Evolutionary conservation across 1,139 yeast genomes (phyloP).

Genomic region (Entelexis sorbosivorans): DNA sequence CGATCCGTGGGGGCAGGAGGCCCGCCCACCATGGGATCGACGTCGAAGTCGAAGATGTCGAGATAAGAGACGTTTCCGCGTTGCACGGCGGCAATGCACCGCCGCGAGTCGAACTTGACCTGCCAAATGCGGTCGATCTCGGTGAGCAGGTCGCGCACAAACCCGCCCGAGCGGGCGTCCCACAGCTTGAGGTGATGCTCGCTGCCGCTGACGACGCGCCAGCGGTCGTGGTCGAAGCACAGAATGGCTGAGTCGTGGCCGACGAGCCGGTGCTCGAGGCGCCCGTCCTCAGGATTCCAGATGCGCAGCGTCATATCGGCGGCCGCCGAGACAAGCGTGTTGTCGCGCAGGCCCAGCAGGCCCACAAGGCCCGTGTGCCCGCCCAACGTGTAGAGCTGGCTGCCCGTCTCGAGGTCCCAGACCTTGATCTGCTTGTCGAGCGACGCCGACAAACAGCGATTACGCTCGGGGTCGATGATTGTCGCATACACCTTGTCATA

Average conservation of each 20-base stretch:
- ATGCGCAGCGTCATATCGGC: conserved; percentile 86
- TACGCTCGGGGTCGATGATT: conserved; percentile 61
- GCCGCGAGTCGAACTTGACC: conserved; percentile 69
- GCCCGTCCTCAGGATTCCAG: conserved; percentile 82
- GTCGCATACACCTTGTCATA: conserved; percentile 79
- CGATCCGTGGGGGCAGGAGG: not conserved
- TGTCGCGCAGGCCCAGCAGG: conserved; percentile 62
- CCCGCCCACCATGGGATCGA: conserved; percentile 25
- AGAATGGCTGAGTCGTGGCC: conserved; percentile 88
- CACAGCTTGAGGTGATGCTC: conserved; percentile 72
- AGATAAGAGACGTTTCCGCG: conserved; percentile 55
- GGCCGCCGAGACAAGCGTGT: conserved; percentile 85
- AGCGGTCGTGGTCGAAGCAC: conserved; percentile 83
- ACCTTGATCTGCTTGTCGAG: conserved; percentile 81
- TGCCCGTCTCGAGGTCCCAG: conserved; percentile 79
- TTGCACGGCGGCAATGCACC: conserved; percentile 92
- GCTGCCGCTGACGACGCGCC: conserved; percentile 78
- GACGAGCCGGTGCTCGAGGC: conserved; percentile 54
- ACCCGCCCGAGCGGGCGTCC: conserved; percentile 69
- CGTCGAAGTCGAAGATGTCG: conserved; percentile 75
- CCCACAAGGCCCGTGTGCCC: conserved; percentile 93
- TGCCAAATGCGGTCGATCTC: conserved; percentile 77
- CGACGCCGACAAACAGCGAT: conserved; percentile 82
- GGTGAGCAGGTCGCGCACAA: conserved; percentile 60
- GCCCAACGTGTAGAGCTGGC: conserved; percentile 50